Evolutionary conservation across 208 protist species (phyloP).

Genomic region (Crithidia expoeki): DNA sequence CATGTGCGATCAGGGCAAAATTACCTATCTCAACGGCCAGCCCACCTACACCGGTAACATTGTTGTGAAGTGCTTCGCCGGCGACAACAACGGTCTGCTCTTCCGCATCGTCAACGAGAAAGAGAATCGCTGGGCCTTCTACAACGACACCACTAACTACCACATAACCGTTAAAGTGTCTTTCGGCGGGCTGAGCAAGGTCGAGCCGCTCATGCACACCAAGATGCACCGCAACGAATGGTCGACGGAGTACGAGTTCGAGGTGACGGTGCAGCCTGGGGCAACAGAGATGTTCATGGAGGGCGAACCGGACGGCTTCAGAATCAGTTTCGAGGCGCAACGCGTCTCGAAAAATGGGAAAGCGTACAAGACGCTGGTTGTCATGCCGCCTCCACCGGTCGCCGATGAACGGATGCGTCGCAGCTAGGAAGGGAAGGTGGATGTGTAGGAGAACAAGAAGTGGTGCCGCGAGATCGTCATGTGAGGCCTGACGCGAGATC

Average conservation of each 20-base stretch:
- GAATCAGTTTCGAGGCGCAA: conserved; percentile 78
- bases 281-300: conserved; percentile 80
- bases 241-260: conserved; percentile 64
- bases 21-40: conserved; percentile 68
- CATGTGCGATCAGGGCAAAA: no score
- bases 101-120: conserved; percentile 83
- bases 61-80: conserved; percentile 78
- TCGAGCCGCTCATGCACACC: conserved; percentile 62
- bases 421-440: no score
- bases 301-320: conserved; percentile 80
- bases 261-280: conserved; percentile 56
- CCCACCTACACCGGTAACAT: conserved; percentile 58
- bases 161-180: conserved; percentile 72
- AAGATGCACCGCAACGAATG: conserved; percentile 47
- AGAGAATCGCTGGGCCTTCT: conserved; percentile 83
- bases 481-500: no score
- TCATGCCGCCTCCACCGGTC: no score
- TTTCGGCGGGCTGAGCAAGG: conserved; percentile 79
- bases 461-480: no score
- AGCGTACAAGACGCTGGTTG: no score
- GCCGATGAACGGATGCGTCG: no score
- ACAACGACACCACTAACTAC: conserved; percentile 87
- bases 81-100: conserved; percentile 82
- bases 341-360: no score
- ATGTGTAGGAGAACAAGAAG: no score